Percentiles rank a stretch among this genome's conserved stretches.
These are phyloP conservation scores for Rosa hybrid DNA, from an alignment of 331 rosid genomes.

Conservation along the genomic window DNA sequence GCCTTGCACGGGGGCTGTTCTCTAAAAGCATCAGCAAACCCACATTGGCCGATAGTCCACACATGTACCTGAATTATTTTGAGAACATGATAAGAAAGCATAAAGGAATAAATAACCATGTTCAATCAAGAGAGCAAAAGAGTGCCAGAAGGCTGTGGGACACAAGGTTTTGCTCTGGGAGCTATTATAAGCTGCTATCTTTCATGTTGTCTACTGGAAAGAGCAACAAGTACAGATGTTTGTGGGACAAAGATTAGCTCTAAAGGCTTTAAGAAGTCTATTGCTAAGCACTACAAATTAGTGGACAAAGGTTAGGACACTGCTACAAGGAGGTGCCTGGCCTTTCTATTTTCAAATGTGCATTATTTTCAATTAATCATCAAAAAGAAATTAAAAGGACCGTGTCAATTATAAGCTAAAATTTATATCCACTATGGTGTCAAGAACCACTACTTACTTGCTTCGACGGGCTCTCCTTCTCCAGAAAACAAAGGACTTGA, in stretches of 20 bases:
- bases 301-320: neutral
- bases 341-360: neutral
- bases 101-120: neutral
- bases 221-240: neutral
- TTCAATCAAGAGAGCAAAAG: neutral
- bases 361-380: neutral
- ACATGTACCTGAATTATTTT: constrained; percentile 60
- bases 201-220: neutral
- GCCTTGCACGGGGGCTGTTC: constrained; percentile 51
- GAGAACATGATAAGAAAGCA: constrained; percentile 17
- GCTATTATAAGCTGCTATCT: neutral
- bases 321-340: neutral
- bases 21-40: constrained; percentile 87
- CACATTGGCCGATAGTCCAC: constrained; percentile 56
- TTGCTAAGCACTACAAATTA: neutral
- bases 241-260: neutral
- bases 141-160: neutral
- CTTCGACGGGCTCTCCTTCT: constrained; percentile 62
- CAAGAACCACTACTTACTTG: constrained; percentile 64
- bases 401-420: neutral
- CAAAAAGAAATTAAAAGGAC: neutral
- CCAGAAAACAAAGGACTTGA: constrained; percentile 72
- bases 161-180: neutral
- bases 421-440: neutral
- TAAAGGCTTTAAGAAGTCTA: neutral